These are phyloP conservation scores for Rhodotorula kratochvilovae DNA, from an alignment of 768 basidiomycete species.

Conservation along the genomic window DNA sequence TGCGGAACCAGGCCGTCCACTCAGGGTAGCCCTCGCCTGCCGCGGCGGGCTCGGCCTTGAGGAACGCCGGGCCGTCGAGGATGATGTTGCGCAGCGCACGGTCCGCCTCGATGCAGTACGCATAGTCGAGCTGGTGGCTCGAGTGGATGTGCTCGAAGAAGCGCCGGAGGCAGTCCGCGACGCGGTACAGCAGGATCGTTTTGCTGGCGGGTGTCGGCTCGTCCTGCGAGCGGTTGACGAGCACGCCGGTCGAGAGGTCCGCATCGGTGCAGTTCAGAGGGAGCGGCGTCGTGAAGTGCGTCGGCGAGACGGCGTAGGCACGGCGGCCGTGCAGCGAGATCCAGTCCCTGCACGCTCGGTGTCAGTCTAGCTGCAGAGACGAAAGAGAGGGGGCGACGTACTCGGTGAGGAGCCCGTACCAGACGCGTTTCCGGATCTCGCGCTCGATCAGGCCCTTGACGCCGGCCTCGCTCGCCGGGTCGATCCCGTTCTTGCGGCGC, in stretches of 20 bases:
- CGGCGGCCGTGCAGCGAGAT: conserved; percentile 18
- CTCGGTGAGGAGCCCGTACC: conserved; percentile 28
- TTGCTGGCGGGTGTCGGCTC: conserved; percentile 33
- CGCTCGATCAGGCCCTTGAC: conserved; percentile 32
- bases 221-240: conserved; percentile 13
- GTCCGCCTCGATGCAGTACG: conserved; percentile 29
- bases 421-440: conserved; percentile 34
- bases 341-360: conserved; percentile 22
- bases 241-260: conserved; percentile 22
- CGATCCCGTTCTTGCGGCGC: conserved; percentile 21
- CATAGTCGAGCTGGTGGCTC: conserved; percentile 9
- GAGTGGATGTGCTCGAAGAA: conserved; percentile 35
- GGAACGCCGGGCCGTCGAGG: conserved; percentile 15
- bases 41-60: conserved; percentile 6
- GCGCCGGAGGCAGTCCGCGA: conserved; percentile 24
- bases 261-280: conserved; percentile 35
- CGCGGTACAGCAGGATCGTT: conserved; percentile 10
- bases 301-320: conserved; percentile 23
- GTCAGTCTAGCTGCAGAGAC: neutral
- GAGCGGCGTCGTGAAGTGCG: conserved; percentile 31
- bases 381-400: neutral
- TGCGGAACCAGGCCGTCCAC: conserved; percentile 13
- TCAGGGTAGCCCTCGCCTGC: neutral
- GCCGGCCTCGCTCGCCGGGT: conserved; percentile 21
- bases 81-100: conserved; percentile 25